Evolutionary conservation across 78 protist species (phyloP).

Genomic region (Dictyostelium discoideum): DNA sequence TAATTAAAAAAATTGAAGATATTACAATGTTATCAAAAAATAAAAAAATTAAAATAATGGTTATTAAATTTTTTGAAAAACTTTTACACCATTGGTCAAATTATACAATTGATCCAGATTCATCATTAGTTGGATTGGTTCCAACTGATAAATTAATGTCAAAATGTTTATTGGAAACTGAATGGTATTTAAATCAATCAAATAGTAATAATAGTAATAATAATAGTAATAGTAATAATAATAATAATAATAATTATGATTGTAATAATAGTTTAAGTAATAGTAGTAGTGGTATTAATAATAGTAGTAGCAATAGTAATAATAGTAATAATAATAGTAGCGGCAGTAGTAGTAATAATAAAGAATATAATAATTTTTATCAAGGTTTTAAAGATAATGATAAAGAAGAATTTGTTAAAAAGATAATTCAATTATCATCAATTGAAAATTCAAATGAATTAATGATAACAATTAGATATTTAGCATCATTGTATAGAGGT

Average conservation of each 20-base stretch:
- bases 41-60: conserved; percentile 17
- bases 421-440: conserved; percentile 52
- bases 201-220: neutral
- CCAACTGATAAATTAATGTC: conserved; percentile 33
- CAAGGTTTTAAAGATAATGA: neutral
- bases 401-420: neutral
- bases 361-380: no score
- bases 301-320: neutral
- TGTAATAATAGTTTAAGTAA: neutral
- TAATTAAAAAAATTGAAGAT: neutral
- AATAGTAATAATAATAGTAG: neutral
- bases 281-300: neutral
- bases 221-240: no score
- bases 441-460: conserved; percentile 21
- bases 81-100: neutral
- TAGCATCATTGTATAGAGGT: conserved; percentile 38
- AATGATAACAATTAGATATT: conserved; percentile 15
- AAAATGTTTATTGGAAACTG: conserved; percentile 25
- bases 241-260: no score
- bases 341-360: no score
- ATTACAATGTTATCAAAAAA: neutral
- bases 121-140: conserved; percentile 22
- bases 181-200: neutral
- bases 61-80: neutral
- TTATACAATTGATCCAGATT: conserved; percentile 39